phyloP scores from a whole-genome alignment of 306 rosid genomes.

The Fragaria iinumae region DNA sequence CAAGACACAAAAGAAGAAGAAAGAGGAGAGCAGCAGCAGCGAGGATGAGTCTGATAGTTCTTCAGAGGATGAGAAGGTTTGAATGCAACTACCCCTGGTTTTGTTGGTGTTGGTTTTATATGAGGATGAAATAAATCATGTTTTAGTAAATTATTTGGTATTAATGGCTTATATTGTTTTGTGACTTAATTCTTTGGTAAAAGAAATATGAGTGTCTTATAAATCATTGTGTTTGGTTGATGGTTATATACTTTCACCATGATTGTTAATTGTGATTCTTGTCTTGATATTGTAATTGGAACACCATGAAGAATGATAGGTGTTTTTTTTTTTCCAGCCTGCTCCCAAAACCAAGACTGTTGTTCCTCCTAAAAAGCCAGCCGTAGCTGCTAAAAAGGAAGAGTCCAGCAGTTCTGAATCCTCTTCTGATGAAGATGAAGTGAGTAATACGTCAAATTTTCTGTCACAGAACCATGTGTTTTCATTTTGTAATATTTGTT shows the following conservation, averaged over 20 bases:
- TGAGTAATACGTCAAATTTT: background rate
- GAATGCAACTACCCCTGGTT: background rate
- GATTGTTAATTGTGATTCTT: background rate
- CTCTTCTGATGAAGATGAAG: slow-evolving; percentile 2
- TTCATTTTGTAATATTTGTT: background rate
- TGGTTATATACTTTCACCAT: too few relatives aligned
- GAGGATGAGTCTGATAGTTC: slow-evolving; percentile 52
- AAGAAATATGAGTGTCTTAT: too few relatives aligned
- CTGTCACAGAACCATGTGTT: background rate
- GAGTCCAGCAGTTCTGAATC: slow-evolving; percentile 14
- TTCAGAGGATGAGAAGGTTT: slow-evolving; percentile 62
- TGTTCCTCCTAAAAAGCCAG: background rate
- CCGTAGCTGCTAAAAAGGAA: slow-evolving; percentile 1
- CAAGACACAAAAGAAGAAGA: slow-evolving; percentile 39
- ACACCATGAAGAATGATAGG: background rate
- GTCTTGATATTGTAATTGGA: background rate
- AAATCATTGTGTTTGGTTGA: too few relatives aligned
- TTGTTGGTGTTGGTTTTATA: too few relatives aligned
- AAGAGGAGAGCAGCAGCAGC: slow-evolving; percentile 40
- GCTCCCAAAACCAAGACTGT: background rate
- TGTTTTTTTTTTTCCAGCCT: background rate
- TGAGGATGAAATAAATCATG: too few relatives aligned
- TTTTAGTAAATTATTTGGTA: too few relatives aligned
- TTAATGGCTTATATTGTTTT: too few relatives aligned
- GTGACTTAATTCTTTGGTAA: too few relatives aligned